phyloP scores from a whole-genome alignment of 305 asterid species.

The Plantago lanceolata region DNA sequence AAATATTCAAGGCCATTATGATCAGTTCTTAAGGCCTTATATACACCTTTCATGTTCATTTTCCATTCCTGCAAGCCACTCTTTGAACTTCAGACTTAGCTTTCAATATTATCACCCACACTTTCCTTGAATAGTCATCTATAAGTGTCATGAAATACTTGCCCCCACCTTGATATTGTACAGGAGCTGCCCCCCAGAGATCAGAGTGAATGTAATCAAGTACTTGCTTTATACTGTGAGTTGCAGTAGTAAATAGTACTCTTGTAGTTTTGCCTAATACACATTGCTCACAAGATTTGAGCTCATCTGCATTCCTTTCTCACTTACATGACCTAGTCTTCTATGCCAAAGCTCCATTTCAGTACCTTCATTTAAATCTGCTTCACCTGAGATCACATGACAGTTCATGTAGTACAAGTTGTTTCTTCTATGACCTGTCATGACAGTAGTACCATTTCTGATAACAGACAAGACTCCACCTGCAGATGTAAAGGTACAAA shows the following conservation, averaged over 20 bases:
- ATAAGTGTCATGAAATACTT: not conserved
- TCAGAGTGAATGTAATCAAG: not conserved
- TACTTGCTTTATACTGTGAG: not conserved
- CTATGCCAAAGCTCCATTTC: too few species aligned
- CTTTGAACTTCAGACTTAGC: not conserved
- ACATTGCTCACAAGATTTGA: not conserved
- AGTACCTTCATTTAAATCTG: too few species aligned
- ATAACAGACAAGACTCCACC: too few species aligned
- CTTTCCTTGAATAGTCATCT: not conserved
- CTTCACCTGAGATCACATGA: too few species aligned
- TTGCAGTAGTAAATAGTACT: not conserved
- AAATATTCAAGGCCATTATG: not conserved
- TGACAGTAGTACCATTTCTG: too few species aligned
- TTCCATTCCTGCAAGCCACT: too few species aligned
- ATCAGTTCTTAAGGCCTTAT: not conserved
- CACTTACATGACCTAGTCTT: not conserved
- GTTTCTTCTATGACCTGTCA: too few species aligned
- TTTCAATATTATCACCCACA: not conserved
- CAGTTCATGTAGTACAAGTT: too few species aligned
- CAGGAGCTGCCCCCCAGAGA: not conserved
- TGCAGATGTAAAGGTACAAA: too few species aligned
- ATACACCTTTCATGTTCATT: not conserved
- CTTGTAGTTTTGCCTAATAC: not conserved
- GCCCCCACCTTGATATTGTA: not conserved
- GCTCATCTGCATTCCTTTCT: not conserved